These are phyloP conservation scores for Didymosphaeria variabile DNA, from an alignment of 2,329 filamentous ascomycete genomes.

Conservation along the genomic window DNA sequence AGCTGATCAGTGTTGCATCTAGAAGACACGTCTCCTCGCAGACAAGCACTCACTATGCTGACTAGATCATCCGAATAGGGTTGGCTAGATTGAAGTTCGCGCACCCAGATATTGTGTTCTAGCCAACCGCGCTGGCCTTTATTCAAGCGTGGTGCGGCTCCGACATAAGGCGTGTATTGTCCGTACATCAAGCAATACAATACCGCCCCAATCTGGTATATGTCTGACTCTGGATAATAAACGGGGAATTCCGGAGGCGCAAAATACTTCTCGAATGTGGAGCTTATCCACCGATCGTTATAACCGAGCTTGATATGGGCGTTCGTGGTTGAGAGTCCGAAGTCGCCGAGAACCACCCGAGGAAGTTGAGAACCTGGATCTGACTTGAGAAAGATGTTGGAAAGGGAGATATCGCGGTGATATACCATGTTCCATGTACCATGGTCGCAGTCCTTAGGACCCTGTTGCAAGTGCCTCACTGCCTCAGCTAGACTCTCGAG, in stretches of 20 bases:
- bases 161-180: neutral
- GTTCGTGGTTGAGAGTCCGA: constrained; percentile 2
- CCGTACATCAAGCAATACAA: constrained; percentile 11
- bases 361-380: neutral
- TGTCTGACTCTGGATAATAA: constrained; percentile 1
- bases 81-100: neutral
- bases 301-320: neutral
- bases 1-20: neutral
- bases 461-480: constrained; percentile 10
- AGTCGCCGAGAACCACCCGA: constrained; percentile 15
- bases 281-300: neutral
- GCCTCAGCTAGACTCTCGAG: constrained; percentile 4
- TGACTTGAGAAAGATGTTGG: constrained; percentile 7
- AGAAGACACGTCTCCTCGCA: neutral
- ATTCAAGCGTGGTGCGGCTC: neutral
- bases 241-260: constrained; percentile 3
- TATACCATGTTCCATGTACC: constrained; percentile 4
- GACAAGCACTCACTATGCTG: neutral
- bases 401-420: constrained; percentile 12
- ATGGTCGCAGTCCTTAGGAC: neutral
- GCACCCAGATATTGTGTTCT: neutral
- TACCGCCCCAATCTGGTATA: constrained; percentile 11
- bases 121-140: neutral
- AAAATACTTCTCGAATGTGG: neutral
- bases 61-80: neutral